Percentiles rank a stretch among this genome's conserved stretches.
Conservation (phyloP, 2,329 filamentous ascomycete species). For the Bipolaris bicolor region DNA sequence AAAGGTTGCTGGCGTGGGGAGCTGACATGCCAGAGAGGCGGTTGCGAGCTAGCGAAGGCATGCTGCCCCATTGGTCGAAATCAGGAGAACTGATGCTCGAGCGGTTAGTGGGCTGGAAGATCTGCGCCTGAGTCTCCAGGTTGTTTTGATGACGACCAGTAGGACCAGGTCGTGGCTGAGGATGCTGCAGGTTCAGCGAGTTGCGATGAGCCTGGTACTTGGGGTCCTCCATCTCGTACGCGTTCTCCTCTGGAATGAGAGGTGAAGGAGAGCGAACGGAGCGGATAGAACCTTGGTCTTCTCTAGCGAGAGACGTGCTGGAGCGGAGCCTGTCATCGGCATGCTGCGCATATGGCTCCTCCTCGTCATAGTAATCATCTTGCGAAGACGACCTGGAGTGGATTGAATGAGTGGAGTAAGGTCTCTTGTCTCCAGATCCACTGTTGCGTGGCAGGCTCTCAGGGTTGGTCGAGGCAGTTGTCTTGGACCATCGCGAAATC, state of each 20-base stretch:
- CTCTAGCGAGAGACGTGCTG: conserved; percentile 42
- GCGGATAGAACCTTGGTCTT: conserved; percentile 35
- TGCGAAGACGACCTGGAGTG: conserved; percentile 82
- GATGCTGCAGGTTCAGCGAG: conserved; percentile 79
- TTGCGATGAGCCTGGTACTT: conserved; percentile 85
- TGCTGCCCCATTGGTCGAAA: conserved; percentile 57
- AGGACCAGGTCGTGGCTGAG: conserved; percentile 75
- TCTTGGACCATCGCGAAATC: conserved; percentile 97
- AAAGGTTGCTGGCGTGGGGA: conserved; percentile 43
- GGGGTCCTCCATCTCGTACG: conserved; percentile 63
- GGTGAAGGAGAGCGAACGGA: conserved; percentile 56
- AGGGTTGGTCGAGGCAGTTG: conserved; percentile 85
- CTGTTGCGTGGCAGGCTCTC: conserved; percentile 74
- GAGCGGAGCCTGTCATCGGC: conserved; percentile 62
- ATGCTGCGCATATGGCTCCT: conserved; percentile 60
- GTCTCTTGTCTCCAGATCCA: conserved; percentile 63
- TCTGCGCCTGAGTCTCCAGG: conserved; percentile 74
- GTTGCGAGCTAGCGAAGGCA: conserved; percentile 51
- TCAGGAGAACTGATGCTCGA: conserved; percentile 41
- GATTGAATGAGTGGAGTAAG: conserved; percentile 60
- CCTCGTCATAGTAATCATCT: conserved; percentile 68
- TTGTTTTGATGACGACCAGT: conserved; percentile 76
- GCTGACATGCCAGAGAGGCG: conserved; percentile 45
- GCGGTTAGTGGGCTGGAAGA: conserved; percentile 59
- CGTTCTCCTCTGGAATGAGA: conserved; percentile 60